Conservation (phyloP, 306 rosid species). For the Delonix regia region DNA sequence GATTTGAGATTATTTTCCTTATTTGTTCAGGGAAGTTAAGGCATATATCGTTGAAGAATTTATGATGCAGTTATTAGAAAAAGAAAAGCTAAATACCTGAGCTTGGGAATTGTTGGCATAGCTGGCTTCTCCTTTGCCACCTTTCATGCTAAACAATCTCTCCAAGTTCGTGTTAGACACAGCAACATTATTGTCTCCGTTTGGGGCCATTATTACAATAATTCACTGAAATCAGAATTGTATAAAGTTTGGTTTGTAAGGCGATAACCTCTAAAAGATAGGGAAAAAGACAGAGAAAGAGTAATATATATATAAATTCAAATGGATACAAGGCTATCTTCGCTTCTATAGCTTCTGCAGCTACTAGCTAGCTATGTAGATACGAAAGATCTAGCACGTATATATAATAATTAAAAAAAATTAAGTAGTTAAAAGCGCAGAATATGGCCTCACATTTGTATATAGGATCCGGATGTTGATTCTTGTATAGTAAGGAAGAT, state of each 20-base stretch:
- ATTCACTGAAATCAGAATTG: no score
- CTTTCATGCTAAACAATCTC: conserved; percentile 88
- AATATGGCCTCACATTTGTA: no score
- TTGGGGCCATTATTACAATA: conserved; percentile 42
- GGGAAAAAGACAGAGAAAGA: conserved; percentile 11
- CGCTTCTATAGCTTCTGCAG: not conserved
- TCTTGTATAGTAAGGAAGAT: no score
- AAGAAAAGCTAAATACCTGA: conserved; percentile 44
- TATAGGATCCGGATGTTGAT: no score
- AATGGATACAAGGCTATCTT: not conserved
- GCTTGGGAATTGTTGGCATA: conserved; percentile 98
- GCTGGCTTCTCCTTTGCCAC: conserved; percentile 94
- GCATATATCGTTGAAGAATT: no score
- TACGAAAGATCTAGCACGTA: no score
- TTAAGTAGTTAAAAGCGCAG: no score
- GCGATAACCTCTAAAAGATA: not conserved
- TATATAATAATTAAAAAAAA: no score
- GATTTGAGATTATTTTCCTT: no score
- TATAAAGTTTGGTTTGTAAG: not conserved
- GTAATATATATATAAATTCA: conserved; percentile 37
- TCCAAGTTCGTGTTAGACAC: conserved; percentile 82
- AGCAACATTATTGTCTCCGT: conserved; percentile 73
- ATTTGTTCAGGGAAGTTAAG: no score
- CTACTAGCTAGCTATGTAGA: not conserved
- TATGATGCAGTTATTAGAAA: not conserved